These are phyloP conservation scores for Thalassiosira profunda DNA, from an alignment of 108 stramenopile species.

Conservation along the genomic window DNA sequence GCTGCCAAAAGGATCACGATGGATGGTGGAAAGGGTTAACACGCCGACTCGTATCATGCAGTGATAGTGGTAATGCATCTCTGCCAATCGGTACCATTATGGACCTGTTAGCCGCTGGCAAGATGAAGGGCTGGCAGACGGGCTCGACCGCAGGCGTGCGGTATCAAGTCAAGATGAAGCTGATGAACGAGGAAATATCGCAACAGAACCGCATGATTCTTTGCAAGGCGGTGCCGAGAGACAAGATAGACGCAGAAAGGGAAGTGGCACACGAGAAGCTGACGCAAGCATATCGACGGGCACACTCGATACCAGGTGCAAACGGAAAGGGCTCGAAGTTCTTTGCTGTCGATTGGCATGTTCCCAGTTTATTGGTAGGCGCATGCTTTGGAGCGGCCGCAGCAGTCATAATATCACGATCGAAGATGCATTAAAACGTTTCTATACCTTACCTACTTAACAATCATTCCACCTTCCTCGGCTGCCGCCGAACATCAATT, in stretches of 20 bases:
- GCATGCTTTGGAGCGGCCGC: too few relatives aligned
- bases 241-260: too few relatives aligned
- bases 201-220: conserved; percentile 75
- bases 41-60: conserved; percentile 11
- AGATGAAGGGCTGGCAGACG: conserved; percentile 57
- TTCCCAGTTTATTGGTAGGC: background rate
- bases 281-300: conserved; percentile 34
- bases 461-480: too few relatives aligned
- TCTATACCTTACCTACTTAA: too few relatives aligned
- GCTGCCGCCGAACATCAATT: too few relatives aligned
- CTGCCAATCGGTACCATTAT: conserved; percentile 57
- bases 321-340: background rate
- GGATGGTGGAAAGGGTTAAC: conserved; percentile 44
- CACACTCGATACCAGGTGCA: too few relatives aligned
- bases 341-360: background rate
- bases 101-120: conserved; percentile 75
- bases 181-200: conserved; percentile 64
- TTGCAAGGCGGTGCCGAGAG: conserved; percentile 32
- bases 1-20: conserved; percentile 81
- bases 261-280: conserved; percentile 27
- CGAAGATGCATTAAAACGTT: too few relatives aligned
- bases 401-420: too few relatives aligned
- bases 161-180: conserved; percentile 75
- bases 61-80: conserved; percentile 24
- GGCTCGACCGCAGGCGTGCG: conserved; percentile 32